Percentiles rank a stretch among this genome's conserved stretches.
These are phyloP conservation scores for Tanacetum coccineum DNA, from an alignment of 129 eudicot genomes.

Conservation along the genomic window DNA sequence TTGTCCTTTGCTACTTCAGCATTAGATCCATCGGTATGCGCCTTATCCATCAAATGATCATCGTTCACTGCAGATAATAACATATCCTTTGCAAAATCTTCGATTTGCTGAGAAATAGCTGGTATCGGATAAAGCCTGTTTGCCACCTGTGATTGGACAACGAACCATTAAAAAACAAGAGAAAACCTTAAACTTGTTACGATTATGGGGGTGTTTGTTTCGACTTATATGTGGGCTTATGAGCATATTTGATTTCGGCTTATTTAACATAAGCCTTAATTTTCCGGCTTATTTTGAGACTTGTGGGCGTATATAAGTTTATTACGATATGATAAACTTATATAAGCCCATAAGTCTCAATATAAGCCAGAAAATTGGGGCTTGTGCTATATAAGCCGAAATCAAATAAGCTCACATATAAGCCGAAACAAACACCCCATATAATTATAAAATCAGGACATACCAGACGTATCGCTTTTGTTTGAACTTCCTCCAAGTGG, in stretches of 20 bases:
- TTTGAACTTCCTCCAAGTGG: slow-evolving; percentile 95
- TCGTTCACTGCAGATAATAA: slow-evolving; percentile 50
- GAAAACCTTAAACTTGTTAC: slow-evolving; percentile 6
- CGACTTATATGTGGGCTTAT: too few relatives aligned
- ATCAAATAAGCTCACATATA: too few relatives aligned
- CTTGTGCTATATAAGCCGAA: too few relatives aligned
- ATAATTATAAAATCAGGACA: slow-evolving; percentile 14
- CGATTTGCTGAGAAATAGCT: slow-evolving; percentile 61
- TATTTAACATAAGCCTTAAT: too few relatives aligned
- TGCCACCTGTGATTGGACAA: slow-evolving; percentile 59
- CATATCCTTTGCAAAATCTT: slow-evolving; percentile 86
- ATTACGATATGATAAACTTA: too few relatives aligned
- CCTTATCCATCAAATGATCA: slow-evolving; percentile 24
- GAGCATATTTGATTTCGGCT: too few relatives aligned
- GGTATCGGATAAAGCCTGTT: slow-evolving; percentile 85
- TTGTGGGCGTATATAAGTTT: too few relatives aligned
- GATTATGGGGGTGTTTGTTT: too few relatives aligned
- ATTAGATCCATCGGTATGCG: slow-evolving; percentile 40
- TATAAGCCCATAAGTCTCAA: too few relatives aligned
- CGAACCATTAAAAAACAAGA: not conserved
- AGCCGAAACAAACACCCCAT: too few relatives aligned
- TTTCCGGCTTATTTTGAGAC: too few relatives aligned
- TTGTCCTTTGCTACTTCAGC: slow-evolving; percentile 56
- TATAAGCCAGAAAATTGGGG: too few relatives aligned
- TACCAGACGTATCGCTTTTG: slow-evolving; percentile 99